Evolutionary conservation across 805 yeast species (phyloP).

Genomic region (Trichomonascus vanleenenianus): DNA sequence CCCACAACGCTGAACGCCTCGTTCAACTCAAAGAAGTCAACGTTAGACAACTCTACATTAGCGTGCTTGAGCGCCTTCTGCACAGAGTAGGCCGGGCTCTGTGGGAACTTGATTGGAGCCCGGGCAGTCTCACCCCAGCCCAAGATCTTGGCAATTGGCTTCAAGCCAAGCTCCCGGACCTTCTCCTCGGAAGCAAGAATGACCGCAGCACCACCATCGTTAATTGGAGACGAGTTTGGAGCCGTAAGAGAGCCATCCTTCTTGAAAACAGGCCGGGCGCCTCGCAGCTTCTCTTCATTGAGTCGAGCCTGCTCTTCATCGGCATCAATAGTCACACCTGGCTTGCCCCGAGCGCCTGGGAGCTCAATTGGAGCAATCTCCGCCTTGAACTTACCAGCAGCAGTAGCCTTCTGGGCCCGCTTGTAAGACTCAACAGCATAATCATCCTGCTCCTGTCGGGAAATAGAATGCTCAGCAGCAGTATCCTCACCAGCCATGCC

Average conservation of each 20-base stretch:
- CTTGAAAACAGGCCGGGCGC: constrained; percentile 93
- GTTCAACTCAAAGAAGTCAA: constrained; percentile 91
- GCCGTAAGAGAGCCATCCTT: constrained; percentile 96
- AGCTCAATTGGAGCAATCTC: constrained; percentile 87
- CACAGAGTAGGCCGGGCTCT: constrained; percentile 90
- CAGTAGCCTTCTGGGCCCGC: constrained; percentile 77
- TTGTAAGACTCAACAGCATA: constrained; percentile 79
- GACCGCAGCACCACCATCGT: constrained; percentile 98
- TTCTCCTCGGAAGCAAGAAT: constrained; percentile 78
- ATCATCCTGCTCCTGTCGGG: constrained; percentile 85
- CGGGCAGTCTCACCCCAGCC: constrained; percentile 99
- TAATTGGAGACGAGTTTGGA: constrained; percentile 91
- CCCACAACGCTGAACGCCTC: constrained; percentile 99
- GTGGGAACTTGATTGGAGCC: constrained; percentile 89
- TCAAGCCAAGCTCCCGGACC: constrained; percentile 76
- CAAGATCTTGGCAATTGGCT: constrained; percentile 78
- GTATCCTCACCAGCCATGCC: constrained; percentile 97
- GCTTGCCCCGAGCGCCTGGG: constrained; percentile 84
- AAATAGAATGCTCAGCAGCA: constrained; percentile 67
- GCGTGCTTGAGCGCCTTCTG: constrained; percentile 95
- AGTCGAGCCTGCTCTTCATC: constrained; percentile 84
- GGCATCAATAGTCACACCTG: constrained; percentile 57
- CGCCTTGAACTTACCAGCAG: constrained; percentile 66
- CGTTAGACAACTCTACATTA: constrained; percentile 49
- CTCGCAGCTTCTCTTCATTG: constrained; percentile 63